Evolutionary conservation across 257 asterid genomes (phyloP).

Genomic region (Nicotiana tomentosiformis): DNA sequence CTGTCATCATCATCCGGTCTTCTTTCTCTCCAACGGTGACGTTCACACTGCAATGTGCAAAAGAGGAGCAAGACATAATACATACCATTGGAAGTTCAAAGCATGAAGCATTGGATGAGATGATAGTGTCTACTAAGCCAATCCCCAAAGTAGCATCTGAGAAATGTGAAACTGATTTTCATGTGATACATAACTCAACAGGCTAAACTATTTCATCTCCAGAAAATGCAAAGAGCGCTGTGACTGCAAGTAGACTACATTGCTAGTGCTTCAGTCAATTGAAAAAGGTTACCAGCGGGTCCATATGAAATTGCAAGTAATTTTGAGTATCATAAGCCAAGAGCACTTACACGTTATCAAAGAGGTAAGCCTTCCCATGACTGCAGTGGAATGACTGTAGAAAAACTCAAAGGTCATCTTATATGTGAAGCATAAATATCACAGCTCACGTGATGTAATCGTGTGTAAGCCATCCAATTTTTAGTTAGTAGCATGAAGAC

Average conservation of each 20-base stretch:
- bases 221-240: background rate
- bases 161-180: background rate
- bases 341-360: slow-evolving; percentile 60
- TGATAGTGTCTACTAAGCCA: background rate
- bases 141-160: background rate
- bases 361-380: slow-evolving; percentile 85
- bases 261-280: background rate
- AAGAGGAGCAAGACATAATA: background rate
- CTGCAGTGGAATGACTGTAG: slow-evolving; percentile 66
- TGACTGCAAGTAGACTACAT: background rate
- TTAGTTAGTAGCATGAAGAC: background rate
- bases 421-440: slow-evolving; percentile 5
- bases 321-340: background rate
- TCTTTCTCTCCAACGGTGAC: slow-evolving; percentile 64
- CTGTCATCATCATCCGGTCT: slow-evolving; percentile 74
- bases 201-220: background rate
- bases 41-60: slow-evolving; percentile 46
- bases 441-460: background rate
- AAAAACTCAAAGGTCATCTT: slow-evolving; percentile 21
- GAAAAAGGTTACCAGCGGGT: background rate
- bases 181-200: background rate
- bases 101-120: background rate
- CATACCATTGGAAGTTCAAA: background rate
- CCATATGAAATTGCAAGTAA: background rate
- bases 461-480: background rate